Evolutionary conservation across 495 filamentous ascomycete genomes (phyloP).

Genomic region (Lepidopterella palustris): DNA sequence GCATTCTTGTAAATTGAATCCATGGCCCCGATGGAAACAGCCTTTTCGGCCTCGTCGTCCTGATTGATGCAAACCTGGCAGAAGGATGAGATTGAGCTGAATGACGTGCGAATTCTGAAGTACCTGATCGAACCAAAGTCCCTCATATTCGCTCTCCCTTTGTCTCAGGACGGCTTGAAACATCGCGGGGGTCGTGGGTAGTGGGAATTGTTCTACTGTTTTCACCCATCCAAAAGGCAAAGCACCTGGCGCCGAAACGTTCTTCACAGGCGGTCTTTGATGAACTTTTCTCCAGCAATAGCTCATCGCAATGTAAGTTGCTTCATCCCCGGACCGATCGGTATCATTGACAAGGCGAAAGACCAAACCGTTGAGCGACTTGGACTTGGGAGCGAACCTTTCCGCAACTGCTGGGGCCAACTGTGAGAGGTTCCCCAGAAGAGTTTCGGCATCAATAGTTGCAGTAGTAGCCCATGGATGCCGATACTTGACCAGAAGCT

Average conservation of each 20-base stretch:
- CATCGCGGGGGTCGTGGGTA: slow-evolving; percentile 11
- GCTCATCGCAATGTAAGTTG: slow-evolving; percentile 16
- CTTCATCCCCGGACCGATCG: slow-evolving; percentile 3
- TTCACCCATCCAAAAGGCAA: slow-evolving; percentile 26
- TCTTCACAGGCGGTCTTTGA: background rate
- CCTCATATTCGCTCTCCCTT: slow-evolving; percentile 7
- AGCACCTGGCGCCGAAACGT: slow-evolving; percentile 1
- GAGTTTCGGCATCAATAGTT: background rate
- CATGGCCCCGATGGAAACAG: slow-evolving; percentile 31
- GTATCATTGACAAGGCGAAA: slow-evolving; percentile 20
- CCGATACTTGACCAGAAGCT: background rate
- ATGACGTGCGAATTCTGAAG: background rate
- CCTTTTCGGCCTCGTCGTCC: slow-evolving; percentile 30
- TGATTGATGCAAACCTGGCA: slow-evolving; percentile 35
- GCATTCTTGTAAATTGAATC: slow-evolving; percentile 35
- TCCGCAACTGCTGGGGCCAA: slow-evolving; percentile 16
- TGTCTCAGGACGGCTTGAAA: slow-evolving; percentile 19
- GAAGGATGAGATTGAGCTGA: background rate
- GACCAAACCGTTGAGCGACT: background rate
- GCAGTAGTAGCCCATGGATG: slow-evolving; percentile 1
- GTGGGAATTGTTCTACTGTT: slow-evolving; percentile 21
- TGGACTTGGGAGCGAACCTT: slow-evolving; percentile 7
- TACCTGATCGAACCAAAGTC: slow-evolving; percentile 25
- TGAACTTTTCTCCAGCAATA: slow-evolving; percentile 15
- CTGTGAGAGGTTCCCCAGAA: slow-evolving; percentile 10